Conservation (phyloP, 371 early-diverging fungal genomes). For the Rhizoclosmatium hyalinum region DNA sequence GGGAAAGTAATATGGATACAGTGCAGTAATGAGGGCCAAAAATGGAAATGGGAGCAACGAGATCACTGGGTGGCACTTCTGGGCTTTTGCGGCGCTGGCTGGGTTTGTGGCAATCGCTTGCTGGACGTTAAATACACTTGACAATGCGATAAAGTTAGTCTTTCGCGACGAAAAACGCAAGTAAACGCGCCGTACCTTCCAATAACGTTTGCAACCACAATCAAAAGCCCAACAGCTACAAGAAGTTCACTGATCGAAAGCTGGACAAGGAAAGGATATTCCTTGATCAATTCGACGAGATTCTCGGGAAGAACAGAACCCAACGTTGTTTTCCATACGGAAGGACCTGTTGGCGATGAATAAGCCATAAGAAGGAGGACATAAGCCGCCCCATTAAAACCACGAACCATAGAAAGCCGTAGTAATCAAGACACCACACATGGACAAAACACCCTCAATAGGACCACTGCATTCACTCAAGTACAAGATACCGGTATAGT, state of each 20-base stretch:
- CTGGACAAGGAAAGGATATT: background rate
- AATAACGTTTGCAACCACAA: constrained; percentile 35
- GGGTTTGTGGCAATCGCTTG: constrained; percentile 16
- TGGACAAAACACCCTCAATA: constrained; percentile 90
- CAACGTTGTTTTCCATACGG: constrained; percentile 14
- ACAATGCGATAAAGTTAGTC: background rate
- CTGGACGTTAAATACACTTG: constrained; percentile 20
- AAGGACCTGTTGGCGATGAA: constrained; percentile 9
- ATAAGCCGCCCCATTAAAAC: background rate
- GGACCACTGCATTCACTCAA: constrained; percentile 95
- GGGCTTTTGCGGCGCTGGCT: constrained; percentile 28
- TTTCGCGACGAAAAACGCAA: background rate
- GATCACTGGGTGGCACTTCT: constrained; percentile 9
- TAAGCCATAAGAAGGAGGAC: too few species aligned
- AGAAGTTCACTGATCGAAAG: constrained; percentile 9
- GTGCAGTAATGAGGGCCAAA: background rate
- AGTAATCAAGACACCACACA: constrained; percentile 71
- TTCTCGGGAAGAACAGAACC: constrained; percentile 5
- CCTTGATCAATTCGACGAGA: constrained; percentile 33
- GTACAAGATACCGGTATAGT: constrained; percentile 92
- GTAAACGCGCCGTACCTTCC: constrained; percentile 31
- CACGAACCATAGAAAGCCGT: constrained; percentile 74
- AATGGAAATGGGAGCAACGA: constrained; percentile 25
- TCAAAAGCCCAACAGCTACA: constrained; percentile 13
- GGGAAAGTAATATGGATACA: constrained; percentile 13